Conservation (phyloP, 1,284 basidiomycete species). For the Cryptococcus deneoformans region DNA sequence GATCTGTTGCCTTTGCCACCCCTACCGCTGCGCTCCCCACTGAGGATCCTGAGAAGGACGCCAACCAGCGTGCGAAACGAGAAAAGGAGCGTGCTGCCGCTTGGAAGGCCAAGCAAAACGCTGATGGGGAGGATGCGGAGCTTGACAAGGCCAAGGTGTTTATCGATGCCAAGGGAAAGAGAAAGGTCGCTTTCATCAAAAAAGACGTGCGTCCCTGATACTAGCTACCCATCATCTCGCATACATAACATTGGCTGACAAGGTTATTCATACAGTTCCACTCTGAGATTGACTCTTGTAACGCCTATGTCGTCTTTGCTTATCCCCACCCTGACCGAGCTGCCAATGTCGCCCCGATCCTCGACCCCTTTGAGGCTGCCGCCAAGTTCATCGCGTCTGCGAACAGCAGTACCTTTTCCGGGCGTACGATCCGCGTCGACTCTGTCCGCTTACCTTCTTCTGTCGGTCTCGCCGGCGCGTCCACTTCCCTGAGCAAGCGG, state of each 20-base stretch:
- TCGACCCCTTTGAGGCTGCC: slow-evolving; percentile 74
- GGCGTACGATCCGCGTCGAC: slow-evolving; percentile 49
- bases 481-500: slow-evolving; percentile 37
- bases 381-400: slow-evolving; percentile 59
- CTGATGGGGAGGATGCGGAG: slow-evolving; percentile 52
- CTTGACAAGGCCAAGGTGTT: slow-evolving; percentile 46
- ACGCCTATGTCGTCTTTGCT: slow-evolving; percentile 86
- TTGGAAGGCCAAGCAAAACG: slow-evolving; percentile 60
- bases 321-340: slow-evolving; percentile 56
- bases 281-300: slow-evolving; percentile 63
- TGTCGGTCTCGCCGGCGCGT: slow-evolving; percentile 31
- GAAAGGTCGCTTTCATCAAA: slow-evolving; percentile 92
- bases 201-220: slow-evolving; percentile 59
- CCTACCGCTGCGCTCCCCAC: slow-evolving; percentile 66
- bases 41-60: slow-evolving; percentile 42
- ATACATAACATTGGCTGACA: background rate
- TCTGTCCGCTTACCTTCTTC: slow-evolving; percentile 38
- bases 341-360: slow-evolving; percentile 60
- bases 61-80: slow-evolving; percentile 41
- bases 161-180: slow-evolving; percentile 81
- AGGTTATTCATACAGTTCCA: slow-evolving; percentile 67
- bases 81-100: slow-evolving; percentile 55
- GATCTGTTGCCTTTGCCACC: slow-evolving; percentile 79
- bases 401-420: slow-evolving; percentile 69
- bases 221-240: slow-evolving; percentile 54